Evolutionary conservation across 208 protist species (phyloP).

Genomic region (Acanthamoeba polyphaga): DNA sequence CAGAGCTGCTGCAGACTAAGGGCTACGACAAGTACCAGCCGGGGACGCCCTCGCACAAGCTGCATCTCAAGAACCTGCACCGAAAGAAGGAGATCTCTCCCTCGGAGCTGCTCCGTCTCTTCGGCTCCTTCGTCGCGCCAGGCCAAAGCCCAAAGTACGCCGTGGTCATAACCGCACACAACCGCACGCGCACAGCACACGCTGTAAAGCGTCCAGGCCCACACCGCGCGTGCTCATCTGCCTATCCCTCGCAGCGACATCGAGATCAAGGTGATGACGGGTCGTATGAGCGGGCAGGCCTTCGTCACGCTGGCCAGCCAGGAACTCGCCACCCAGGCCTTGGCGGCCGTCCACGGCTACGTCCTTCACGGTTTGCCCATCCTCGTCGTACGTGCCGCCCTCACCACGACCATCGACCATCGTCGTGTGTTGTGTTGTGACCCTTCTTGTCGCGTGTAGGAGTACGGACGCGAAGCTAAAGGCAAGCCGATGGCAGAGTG

Average conservation of each 20-base stretch:
- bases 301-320: slow-evolving; percentile 54
- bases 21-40: slow-evolving; percentile 26
- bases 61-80: slow-evolving; percentile 23
- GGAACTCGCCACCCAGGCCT: slow-evolving; percentile 3
- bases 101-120: not conserved
- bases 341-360: slow-evolving; percentile 19
- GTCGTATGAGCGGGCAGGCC: slow-evolving; percentile 34
- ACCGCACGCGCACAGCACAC: not conserved
- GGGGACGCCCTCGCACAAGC: not conserved
- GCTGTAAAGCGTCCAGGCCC: not conserved
- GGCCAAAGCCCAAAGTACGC: not conserved
- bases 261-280: slow-evolving; percentile 34
- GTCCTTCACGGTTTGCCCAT: not conserved
- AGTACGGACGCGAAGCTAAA: not conserved
- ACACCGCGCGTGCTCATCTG: not conserved
- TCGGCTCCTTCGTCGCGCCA: not conserved
- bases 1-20: slow-evolving; percentile 17
- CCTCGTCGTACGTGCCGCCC: not conserved
- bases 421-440: too few species aligned
- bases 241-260: not conserved
- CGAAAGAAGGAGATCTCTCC: not conserved
- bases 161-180: not conserved
- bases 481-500: not conserved
- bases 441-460: not conserved
- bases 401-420: not conserved